These are phyloP conservation scores for Colletotrichum graminicola DNA, from an alignment of 2,329 filamentous ascomycete species.

Conservation along the genomic window DNA sequence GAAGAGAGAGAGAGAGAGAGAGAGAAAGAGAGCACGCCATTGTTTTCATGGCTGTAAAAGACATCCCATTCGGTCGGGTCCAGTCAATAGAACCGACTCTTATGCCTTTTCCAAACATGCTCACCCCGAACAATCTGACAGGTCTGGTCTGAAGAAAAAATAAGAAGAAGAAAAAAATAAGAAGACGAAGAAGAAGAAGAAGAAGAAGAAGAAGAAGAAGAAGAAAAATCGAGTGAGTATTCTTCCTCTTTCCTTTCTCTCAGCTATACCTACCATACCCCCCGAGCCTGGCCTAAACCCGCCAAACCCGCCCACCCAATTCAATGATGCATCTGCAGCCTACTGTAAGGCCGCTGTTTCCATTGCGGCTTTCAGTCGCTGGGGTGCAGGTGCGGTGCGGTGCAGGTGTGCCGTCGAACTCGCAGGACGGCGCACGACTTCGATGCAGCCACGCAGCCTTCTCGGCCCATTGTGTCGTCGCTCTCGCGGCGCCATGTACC, in stretches of 20 bases:
- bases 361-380: conserved; percentile 14
- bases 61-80: background rate
- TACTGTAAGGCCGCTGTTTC: conserved; percentile 5
- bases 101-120: too few relatives aligned
- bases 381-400: background rate
- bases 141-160: too few relatives aligned
- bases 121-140: too few relatives aligned
- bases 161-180: too few relatives aligned
- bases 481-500: conserved; percentile 28
- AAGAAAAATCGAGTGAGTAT: too few relatives aligned
- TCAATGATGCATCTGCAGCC: conserved; percentile 36
- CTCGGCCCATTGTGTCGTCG: conserved; percentile 23
- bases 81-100: background rate
- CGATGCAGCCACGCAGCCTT: background rate
- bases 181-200: too few relatives aligned
- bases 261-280: too few relatives aligned
- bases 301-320: conserved; percentile 33
- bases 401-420: conserved; percentile 14
- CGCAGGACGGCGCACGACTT: conserved; percentile 2
- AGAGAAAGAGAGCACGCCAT: too few relatives aligned
- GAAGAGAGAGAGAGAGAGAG: background rate
- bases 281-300: conserved; percentile 20
- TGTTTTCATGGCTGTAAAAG: background rate
- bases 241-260: background rate
- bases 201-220: too few relatives aligned